A percentile compares a stretch with the other conserved stretches of the same genome.
phyloP scores from a whole-genome alignment of 177 flowering plant species.

The Vitis hybrid region DNA sequence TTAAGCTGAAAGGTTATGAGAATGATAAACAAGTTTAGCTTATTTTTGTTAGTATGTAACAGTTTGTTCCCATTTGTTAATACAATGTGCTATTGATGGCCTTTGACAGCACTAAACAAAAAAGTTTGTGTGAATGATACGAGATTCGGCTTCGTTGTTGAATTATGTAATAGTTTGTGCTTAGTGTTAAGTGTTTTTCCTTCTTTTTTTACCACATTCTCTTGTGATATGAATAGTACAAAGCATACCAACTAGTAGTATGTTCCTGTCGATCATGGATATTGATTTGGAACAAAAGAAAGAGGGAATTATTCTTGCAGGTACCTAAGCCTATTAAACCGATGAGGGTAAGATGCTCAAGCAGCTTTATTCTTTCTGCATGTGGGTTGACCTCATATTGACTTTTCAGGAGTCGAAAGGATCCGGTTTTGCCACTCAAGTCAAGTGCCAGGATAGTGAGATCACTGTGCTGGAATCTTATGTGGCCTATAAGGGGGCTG shows the following conservation, averaged over 20 bases:
- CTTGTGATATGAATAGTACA: too few relatives aligned
- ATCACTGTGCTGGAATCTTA: not conserved
- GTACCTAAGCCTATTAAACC: constrained; percentile 8
- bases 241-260: too few relatives aligned
- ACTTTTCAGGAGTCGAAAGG: constrained; percentile 2
- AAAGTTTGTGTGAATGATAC: constrained; percentile 2
- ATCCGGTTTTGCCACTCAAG: constrained; percentile 12
- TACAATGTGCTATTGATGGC: not conserved
- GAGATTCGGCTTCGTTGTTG: not conserved
- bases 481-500: constrained; percentile 2
- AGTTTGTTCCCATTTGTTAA: too few relatives aligned
- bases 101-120: not conserved
- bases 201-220: not conserved
- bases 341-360: constrained; percentile 8
- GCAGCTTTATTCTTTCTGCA: constrained; percentile 15
- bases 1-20: too few relatives aligned
- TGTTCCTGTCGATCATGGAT: not conserved
- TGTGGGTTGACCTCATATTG: not conserved
- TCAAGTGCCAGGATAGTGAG: not conserved
- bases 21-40: too few relatives aligned
- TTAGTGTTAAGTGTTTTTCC: not conserved
- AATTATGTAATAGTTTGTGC: too few relatives aligned
- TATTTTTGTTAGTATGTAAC: too few relatives aligned
- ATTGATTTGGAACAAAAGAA: not conserved
- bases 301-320: constrained; percentile 6